phyloP scores from a whole-genome alignment of 805 yeast genomes.

The Candida suzukii region DNA sequence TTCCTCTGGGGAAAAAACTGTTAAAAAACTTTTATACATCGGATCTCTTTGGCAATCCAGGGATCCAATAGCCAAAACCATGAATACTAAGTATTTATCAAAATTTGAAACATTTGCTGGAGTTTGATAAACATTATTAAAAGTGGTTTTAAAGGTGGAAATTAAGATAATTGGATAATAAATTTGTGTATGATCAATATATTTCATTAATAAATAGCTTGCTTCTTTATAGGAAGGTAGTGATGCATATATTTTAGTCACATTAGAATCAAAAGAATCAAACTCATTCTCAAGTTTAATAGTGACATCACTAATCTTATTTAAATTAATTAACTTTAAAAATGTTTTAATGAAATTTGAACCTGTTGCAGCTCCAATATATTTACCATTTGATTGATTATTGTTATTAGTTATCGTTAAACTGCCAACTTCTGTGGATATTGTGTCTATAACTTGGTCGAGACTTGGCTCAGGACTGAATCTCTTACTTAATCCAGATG shows the following conservation, averaged over 20 bases:
- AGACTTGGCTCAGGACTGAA: neutral
- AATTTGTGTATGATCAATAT: constrained; percentile 12
- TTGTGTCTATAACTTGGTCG: constrained; percentile 13
- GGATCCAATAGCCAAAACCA: constrained; percentile 15
- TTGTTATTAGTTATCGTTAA: constrained; percentile 10
- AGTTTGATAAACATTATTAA: constrained; percentile 7
- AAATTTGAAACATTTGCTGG: constrained; percentile 10
- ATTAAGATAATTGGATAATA: constrained; percentile 14
- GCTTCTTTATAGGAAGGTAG: constrained; percentile 13
- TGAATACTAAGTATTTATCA: constrained; percentile 15
- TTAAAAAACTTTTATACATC: constrained; percentile 6
- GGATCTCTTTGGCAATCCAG: constrained; percentile 2
- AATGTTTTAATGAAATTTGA: constrained; percentile 16
- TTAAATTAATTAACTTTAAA: constrained; percentile 13
- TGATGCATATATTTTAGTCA: constrained; percentile 15
- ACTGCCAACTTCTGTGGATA: constrained; percentile 20
- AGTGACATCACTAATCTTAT: constrained; percentile 6
- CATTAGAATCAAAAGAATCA: constrained; percentile 11
- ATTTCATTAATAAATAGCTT: constrained; percentile 7
- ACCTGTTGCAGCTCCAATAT: constrained; percentile 22
- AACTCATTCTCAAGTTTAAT: constrained; percentile 4
- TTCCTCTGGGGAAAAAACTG: constrained; percentile 11
- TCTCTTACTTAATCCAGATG: too few relatives aligned
- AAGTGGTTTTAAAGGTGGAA: constrained; percentile 5
- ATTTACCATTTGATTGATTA: constrained; percentile 11